Base-by-base conservation (phyloP, 2,329 filamentous ascomycete species). In the Thielaviopsis ethacetica region DNA sequence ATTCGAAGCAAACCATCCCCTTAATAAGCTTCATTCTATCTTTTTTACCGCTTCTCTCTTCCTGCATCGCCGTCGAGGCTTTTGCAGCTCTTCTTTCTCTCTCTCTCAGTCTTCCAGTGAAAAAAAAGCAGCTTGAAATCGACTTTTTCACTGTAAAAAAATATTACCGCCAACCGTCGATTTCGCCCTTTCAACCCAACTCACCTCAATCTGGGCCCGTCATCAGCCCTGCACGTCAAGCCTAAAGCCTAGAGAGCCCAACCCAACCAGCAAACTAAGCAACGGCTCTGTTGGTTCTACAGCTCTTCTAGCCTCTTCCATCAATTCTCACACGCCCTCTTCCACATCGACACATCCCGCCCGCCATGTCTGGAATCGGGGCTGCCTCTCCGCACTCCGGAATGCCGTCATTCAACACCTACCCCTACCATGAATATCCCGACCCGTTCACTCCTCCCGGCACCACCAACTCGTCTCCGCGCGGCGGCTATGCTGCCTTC, bases 391-490 rank as follows among this genome's bases (percentile, higher is more conserved):
- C 55, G 30, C 59, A 55, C 24, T 17, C 47, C 21, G 59, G 56
- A 5, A 55, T 58, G 56, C 50, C 50, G 1, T 27, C 56, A 1
- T 53, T 44, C 12, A 10, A 7, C 13, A 9, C 50, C 21, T 58
- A 53, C 21, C 44, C 53, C 30, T 22, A 47, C 22, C n/a, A 24
- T 15, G 56, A 53, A 9, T 53, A 21, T 6, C 24, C 6, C 21
- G 59, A 56, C 52, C 51, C 41, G 12, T 61, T 56, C 51, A 54
- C 59, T 1, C 59, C 59, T 24, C 59, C 59, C 15, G 53, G 52
- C 22, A 58, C 59, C 6, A 34, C 59, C 22, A 52, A 53, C 52
- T 61, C 59, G 1, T 58, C 59, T 19, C 59, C 59, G 12, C 59
- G 56, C 2, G 56, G 15, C 53, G 57, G 56, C 15, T 58, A 58